Conservation (phyloP, 2,329 filamentous ascomycete genomes). For the Penicillium freii region DNA sequence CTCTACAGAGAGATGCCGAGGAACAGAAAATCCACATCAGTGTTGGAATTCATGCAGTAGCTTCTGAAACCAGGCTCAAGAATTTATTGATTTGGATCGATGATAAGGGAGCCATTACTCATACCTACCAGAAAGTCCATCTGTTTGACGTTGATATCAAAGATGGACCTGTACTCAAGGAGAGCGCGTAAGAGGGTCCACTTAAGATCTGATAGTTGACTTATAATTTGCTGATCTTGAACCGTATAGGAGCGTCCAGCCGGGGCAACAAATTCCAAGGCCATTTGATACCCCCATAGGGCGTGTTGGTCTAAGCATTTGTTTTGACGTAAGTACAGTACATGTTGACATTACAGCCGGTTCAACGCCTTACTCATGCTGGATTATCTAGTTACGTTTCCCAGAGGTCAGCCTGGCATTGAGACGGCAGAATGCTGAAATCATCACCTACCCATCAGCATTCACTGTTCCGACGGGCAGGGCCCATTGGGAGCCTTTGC, state of each 20-base stretch:
- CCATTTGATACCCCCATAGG: constrained; percentile 75
- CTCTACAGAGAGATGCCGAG: constrained; percentile 67
- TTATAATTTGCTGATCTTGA: neutral
- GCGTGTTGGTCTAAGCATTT: constrained; percentile 75
- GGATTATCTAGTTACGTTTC: constrained; percentile 62
- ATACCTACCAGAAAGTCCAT: constrained; percentile 83
- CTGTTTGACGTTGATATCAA: constrained; percentile 73
- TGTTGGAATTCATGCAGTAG: constrained; percentile 82
- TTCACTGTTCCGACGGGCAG: constrained; percentile 83
- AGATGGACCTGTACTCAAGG: constrained; percentile 58
- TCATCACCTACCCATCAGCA: constrained; percentile 83
- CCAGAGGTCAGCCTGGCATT: constrained; percentile 71
- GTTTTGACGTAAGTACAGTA: constrained; percentile 66
- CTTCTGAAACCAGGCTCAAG: constrained; percentile 53
- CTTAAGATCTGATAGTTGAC: too few relatives aligned
- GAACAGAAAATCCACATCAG: constrained; percentile 68
- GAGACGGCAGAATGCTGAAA: constrained; percentile 64
- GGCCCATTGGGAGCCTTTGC: constrained; percentile 80
- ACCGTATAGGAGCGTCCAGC: constrained; percentile 58
- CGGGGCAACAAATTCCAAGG: constrained; percentile 60
- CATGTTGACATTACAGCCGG: neutral
- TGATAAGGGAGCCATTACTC: constrained; percentile 56
- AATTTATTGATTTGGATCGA: constrained; percentile 69
- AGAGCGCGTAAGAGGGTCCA: constrained; percentile 49
- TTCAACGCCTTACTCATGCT: neutral